These are phyloP conservation scores for Delonix regia DNA, from an alignment of 306 rosid species.

Conservation along the genomic window DNA sequence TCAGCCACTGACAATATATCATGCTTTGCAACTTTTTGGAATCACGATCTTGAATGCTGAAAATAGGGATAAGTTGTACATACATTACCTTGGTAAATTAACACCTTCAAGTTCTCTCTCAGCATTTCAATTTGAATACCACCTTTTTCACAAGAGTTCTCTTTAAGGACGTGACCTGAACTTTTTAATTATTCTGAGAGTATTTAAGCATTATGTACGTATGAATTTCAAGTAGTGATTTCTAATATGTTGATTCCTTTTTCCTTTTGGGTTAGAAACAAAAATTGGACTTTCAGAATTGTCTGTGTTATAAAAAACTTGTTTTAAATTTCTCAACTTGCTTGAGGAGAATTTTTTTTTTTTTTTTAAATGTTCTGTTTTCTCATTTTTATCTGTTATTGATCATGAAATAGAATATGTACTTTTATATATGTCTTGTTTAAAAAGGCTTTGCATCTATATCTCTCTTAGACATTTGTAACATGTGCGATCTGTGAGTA, in stretches of 20 bases:
- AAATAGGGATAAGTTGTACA: constrained; percentile 51
- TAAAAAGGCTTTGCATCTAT: neutral
- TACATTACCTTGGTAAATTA: constrained; percentile 85
- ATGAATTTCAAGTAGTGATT: too few relatives aligned
- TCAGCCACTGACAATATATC: constrained; percentile 84
- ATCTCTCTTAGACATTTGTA: constrained; percentile 16
- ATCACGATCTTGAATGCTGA: constrained; percentile 50
- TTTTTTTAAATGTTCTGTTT: neutral
- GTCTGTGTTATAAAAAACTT: too few relatives aligned
- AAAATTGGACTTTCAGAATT: too few relatives aligned
- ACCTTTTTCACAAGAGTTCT: neutral
- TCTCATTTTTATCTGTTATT: constrained; percentile 19
- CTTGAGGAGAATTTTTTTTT: neutral
- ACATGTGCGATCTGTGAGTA: constrained; percentile 5
- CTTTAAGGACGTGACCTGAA: neutral
- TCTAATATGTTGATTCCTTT: too few relatives aligned
- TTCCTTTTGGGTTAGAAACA: too few relatives aligned
- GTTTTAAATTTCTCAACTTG: constrained; percentile 5
- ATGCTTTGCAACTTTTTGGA: constrained; percentile 66
- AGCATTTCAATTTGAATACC: constrained; percentile 12
- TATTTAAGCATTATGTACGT: too few relatives aligned
- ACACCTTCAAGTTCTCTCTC: constrained; percentile 31
- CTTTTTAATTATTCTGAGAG: too few relatives aligned
- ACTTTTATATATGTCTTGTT: constrained; percentile 2
- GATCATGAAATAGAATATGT: neutral